Evolutionary conservation across 805 yeast genomes (phyloP).

Genomic region (Metschnikowia henanensis): DNA sequence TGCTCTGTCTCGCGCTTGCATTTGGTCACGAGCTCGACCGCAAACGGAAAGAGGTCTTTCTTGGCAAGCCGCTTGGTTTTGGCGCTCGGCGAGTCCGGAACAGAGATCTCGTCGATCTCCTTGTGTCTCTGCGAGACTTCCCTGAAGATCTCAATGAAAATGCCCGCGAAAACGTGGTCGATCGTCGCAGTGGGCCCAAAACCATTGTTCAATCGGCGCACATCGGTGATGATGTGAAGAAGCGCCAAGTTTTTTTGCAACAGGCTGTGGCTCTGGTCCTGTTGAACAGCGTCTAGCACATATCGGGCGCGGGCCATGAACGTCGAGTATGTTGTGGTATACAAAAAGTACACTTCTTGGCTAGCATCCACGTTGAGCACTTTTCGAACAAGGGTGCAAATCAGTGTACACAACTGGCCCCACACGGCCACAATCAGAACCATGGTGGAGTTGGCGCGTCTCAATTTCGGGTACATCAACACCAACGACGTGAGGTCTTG

Average conservation of each 20-base stretch:
- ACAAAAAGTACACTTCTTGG: constrained; percentile 52
- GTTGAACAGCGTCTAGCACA: constrained; percentile 25
- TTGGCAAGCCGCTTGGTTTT: constrained; percentile 40
- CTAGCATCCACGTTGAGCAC: constrained; percentile 40
- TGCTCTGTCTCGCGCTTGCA: constrained; percentile 32
- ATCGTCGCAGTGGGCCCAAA: constrained; percentile 74
- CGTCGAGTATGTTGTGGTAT: constrained; percentile 1
- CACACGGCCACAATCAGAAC: constrained; percentile 60
- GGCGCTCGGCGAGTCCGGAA: constrained; percentile 30
- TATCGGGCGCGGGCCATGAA: constrained; percentile 25
- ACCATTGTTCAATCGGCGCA: constrained; percentile 74
- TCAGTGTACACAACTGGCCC: constrained; percentile 56
- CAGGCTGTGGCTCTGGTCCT: constrained; percentile 34
- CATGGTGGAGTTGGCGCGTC: constrained; percentile 79
- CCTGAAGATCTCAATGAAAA: constrained; percentile 52
- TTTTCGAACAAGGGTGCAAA: constrained; percentile 52
- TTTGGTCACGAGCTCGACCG: constrained; percentile 32
- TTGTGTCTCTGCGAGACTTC: not conserved
- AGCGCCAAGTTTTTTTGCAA: constrained; percentile 39
- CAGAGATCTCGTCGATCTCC: not conserved
- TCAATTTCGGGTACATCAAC: constrained; percentile 65
- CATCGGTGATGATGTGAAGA: constrained; percentile 53
- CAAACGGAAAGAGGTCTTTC: constrained; percentile 42
- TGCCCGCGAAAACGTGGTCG: constrained; percentile 68
- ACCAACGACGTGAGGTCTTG: constrained; percentile 61